These are phyloP conservation scores for Aspergillus sp. DNA, from an alignment of 2,329 filamentous ascomycete genomes.

Conservation along the genomic window DNA sequence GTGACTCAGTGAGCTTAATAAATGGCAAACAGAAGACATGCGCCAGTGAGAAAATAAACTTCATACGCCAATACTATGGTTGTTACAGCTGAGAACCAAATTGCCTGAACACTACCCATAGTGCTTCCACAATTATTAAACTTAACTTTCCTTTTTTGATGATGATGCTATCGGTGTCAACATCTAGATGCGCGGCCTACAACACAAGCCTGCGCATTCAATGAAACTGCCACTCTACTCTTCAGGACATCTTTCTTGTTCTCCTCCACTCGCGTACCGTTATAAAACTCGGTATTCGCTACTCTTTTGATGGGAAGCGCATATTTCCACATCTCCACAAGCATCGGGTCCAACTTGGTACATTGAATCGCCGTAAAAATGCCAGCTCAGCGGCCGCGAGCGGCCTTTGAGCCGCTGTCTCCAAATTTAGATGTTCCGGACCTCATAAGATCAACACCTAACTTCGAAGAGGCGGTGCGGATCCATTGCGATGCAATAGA, in stretches of 20 bases:
- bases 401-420: slow-evolving; percentile 87
- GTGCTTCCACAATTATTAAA: neutral
- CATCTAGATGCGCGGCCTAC: neutral
- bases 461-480: slow-evolving; percentile 83
- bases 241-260: neutral
- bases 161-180: neutral
- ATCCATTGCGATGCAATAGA: slow-evolving; percentile 78
- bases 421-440: slow-evolving; percentile 76
- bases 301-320: neutral
- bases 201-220: neutral
- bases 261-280: neutral
- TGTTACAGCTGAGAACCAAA: neutral
- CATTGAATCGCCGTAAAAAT: slow-evolving; percentile 49
- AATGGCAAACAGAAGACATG: neutral
- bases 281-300: neutral
- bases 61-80: neutral
- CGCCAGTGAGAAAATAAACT: neutral
- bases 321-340: neutral
- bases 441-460: slow-evolving; percentile 74
- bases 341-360: neutral
- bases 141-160: neutral
- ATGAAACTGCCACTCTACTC: neutral
- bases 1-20: too few relatives aligned
- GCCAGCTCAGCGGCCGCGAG: slow-evolving; percentile 76
- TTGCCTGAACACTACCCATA: neutral